phyloP scores from a whole-genome alignment of 1,139 yeast genomes.

The Lodderomyces beijingensis region DNA sequence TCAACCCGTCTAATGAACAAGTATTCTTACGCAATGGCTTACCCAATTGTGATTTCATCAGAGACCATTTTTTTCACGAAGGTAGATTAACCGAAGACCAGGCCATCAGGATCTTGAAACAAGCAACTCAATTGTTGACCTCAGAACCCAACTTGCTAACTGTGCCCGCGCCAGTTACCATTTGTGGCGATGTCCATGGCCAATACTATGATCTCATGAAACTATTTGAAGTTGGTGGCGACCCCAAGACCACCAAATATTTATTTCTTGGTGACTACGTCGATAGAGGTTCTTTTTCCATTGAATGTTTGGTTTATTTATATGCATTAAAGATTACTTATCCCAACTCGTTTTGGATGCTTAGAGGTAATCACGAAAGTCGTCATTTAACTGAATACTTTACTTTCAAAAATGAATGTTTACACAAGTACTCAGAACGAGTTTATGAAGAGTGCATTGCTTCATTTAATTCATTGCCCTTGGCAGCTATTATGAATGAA shows the following conservation, averaged over 20 bases:
- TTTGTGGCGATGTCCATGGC: slow-evolving; percentile 96
- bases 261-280: slow-evolving; percentile 93
- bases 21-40: slow-evolving; percentile 60
- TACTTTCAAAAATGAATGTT: slow-evolving; percentile 87
- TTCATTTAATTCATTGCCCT: slow-evolving; percentile 84
- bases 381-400: slow-evolving; percentile 90
- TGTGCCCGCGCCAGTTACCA: slow-evolving; percentile 91
- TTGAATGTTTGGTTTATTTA: slow-evolving; percentile 79
- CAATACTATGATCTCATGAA: slow-evolving; percentile 90
- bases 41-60: slow-evolving; percentile 71
- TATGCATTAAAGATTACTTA: slow-evolving; percentile 78
- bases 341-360: slow-evolving; percentile 73
- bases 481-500: slow-evolving; percentile 91
- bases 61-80: slow-evolving; percentile 71
- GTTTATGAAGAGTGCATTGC: slow-evolving; percentile 74
- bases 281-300: slow-evolving; percentile 89
- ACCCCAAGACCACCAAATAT: slow-evolving; percentile 72
- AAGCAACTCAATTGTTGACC: slow-evolving; percentile 65
- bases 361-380: slow-evolving; percentile 95
- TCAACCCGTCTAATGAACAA: slow-evolving; percentile 62
- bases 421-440: slow-evolving; percentile 68
- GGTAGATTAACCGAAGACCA: slow-evolving; percentile 77
- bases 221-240: slow-evolving; percentile 91
- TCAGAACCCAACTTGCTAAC: slow-evolving; percentile 75
- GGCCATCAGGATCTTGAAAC: slow-evolving; percentile 59